Evolutionary conservation across 495 filamentous ascomycete genomes (phyloP).

Genomic region (Aspergillus carlsbadensis): DNA sequence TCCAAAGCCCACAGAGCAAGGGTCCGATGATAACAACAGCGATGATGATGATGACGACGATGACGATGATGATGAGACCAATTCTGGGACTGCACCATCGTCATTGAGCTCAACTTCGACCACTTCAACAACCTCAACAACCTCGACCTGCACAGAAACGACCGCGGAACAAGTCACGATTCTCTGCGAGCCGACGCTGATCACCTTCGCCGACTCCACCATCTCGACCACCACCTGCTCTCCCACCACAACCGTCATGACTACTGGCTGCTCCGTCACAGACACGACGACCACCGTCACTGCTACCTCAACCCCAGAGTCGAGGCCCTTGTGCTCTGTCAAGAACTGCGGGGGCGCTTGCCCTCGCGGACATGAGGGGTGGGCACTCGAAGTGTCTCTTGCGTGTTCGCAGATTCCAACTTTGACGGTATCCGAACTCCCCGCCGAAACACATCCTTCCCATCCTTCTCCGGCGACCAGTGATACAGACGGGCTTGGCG

Average conservation of each 20-base stretch:
- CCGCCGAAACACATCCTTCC: too few species aligned
- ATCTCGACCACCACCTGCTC: slow-evolving; percentile 4
- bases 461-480: too few species aligned
- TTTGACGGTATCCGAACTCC: too few species aligned
- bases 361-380: too few species aligned
- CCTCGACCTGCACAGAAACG: background rate
- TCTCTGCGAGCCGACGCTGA: slow-evolving; percentile 3
- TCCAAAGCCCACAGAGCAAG: too few species aligned
- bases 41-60: background rate
- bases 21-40: background rate
- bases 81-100: background rate
- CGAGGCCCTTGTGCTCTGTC: background rate
- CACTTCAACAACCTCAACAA: background rate
- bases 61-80: background rate
- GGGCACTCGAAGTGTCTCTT: too few species aligned
- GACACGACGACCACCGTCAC: background rate
- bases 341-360: background rate
- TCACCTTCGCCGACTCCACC: background rate
- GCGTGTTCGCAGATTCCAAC: too few species aligned
- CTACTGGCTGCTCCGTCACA: slow-evolving; percentile 8
- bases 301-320: background rate
- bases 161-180: slow-evolving; percentile 4
- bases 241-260: slow-evolving; percentile 1
- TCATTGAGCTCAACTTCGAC: background rate
- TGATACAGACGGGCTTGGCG: too few species aligned